These are phyloP conservation scores for Melanomma pulvis-pyrius DNA, from an alignment of 495 filamentous ascomycete species.

Conservation along the genomic window DNA sequence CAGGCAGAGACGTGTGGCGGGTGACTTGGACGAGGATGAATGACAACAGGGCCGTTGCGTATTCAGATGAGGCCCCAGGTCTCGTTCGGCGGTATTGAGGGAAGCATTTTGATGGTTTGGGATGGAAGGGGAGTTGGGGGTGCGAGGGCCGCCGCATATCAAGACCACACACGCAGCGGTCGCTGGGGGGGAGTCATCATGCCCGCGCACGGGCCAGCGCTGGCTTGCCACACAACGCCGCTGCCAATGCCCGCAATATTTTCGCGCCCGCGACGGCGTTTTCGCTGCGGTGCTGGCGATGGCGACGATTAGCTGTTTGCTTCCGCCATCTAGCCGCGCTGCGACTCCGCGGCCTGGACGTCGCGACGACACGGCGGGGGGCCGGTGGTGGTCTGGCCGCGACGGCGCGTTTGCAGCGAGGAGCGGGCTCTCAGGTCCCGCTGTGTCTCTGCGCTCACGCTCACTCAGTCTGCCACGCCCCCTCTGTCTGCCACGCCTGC, in stretches of 20 bases:
- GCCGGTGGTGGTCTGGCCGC: background rate
- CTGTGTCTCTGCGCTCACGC: background rate
- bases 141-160: background rate
- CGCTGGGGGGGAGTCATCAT: background rate
- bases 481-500: background rate
- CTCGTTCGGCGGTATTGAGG: conserved; percentile 29
- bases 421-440: background rate
- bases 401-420: background rate
- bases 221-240: background rate
- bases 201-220: background rate
- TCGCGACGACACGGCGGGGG: no score
- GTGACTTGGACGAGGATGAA: conserved; percentile 12
- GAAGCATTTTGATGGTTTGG: conserved; percentile 23
- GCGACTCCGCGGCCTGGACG: background rate
- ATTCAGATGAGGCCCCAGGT: conserved; percentile 25
- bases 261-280: background rate
- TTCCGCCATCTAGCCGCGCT: background rate
- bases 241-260: conserved; percentile 9
- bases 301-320: background rate
- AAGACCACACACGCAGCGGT: background rate
- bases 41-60: conserved; percentile 15
- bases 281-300: background rate
- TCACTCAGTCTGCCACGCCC: background rate
- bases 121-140: background rate
- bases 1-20: conserved; percentile 12